Conservation (phyloP, 805 yeast genomes). For the Hanseniaspora clermontiae region DNA sequence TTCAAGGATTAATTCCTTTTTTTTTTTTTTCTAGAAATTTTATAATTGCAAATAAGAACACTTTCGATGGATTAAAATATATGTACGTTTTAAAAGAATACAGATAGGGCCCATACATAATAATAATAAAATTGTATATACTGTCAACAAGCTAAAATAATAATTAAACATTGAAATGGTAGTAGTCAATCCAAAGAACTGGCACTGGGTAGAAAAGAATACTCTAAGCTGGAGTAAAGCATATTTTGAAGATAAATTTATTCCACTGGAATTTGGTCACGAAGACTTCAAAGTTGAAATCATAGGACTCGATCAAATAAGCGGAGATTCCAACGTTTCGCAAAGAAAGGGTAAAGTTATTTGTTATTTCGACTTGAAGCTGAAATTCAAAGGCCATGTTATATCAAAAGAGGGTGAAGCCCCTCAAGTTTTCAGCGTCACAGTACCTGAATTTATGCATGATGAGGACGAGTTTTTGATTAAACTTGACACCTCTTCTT, state of each 20-base stretch:
- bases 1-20: not conserved
- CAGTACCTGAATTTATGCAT: constrained; percentile 59
- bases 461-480: constrained; percentile 62
- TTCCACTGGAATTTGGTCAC: constrained; percentile 16
- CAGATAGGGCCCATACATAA: not conserved
- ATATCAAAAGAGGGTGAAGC: constrained; percentile 23
- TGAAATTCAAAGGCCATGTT: constrained; percentile 26
- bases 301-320: constrained; percentile 32
- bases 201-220: constrained; percentile 67
- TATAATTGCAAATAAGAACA: not conserved
- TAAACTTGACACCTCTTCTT: constrained; percentile 31
- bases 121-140: not conserved
- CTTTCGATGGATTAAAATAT: too few relatives aligned
- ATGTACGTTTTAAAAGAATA: too few relatives aligned
- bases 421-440: constrained; percentile 33
- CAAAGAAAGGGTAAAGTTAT: constrained; percentile 73
- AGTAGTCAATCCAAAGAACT: constrained; percentile 59
- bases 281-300: constrained; percentile 24
- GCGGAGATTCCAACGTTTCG: constrained; percentile 72
- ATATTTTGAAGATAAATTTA: constrained; percentile 35
- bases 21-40: not conserved
- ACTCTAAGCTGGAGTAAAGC: constrained; percentile 51
- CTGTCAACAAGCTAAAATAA: too few relatives aligned
- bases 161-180: constrained; percentile 33
- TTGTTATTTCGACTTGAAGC: constrained; percentile 56